Base-by-base conservation (phyloP, 306 rosid species). In the Citrullus amarus region DNA sequence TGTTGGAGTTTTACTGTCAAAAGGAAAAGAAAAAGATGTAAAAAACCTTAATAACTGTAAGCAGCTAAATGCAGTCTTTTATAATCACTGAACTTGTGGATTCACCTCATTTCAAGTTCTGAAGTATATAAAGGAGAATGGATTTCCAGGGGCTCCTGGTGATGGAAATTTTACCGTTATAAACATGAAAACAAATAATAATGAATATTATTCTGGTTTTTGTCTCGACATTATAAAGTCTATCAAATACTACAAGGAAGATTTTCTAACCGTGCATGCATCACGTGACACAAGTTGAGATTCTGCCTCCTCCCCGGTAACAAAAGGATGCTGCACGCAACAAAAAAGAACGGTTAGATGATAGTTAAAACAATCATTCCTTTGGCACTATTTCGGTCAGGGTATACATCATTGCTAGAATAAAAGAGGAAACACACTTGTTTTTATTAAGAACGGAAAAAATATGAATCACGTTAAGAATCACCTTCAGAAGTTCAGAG, bases 401-500 rank as follows among this genome's bases (percentile, higher is more conserved):
- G 53, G 78, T 73, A 51, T 0, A 51, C 32, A 6, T 14, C 59
- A 63, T 44, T 28, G 81, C 54, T 56, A 78, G 62, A 57, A 82
- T 81, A 58, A 43, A 68, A 75, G 62, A 25, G 67, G 41, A 41
- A 66, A 53, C 25, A 9, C 1, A 50, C 10, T 48, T 75, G 57
- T 22, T 43, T 7, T 13, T 32, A 81, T 67, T 55, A 55, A 44
- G 55, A 43, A 22, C 41, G 80, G 75, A 46, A 83, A 80, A 84
- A 82, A 81, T 57, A 63, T 11, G 39, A 57, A 54, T 78, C 12
- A 77, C 41, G 25, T 70, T 51, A 86, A 85, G 75, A 81, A 81
- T 83, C 80, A 96, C 99, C 99, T 93, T 95, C 72, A 96, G 90
- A 75, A 96, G 87, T 82, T 91, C 98, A 63, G 97, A 85, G 85